phyloP scores from a whole-genome alignment of 371 early-diverging fungal genomes.

The Haplosporangium sp. region DNA sequence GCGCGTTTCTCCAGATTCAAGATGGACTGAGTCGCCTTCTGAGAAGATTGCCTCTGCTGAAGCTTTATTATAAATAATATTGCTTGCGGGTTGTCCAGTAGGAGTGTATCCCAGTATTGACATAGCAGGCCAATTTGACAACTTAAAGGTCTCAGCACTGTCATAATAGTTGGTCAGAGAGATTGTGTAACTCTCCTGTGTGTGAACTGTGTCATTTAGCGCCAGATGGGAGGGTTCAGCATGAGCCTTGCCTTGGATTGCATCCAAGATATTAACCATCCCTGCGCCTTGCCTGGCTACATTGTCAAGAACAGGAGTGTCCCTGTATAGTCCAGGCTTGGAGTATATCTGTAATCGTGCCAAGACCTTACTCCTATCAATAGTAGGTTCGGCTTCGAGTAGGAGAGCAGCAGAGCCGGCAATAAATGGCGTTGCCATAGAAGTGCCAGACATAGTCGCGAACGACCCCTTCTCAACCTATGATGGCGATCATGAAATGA shows the following conservation, averaged over 20 bases:
- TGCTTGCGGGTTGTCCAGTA: constrained; percentile 24
- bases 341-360: constrained; percentile 29
- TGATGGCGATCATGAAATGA: background rate
- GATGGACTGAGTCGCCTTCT: background rate
- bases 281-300: constrained; percentile 80
- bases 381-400: constrained; percentile 51
- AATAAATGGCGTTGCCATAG: constrained; percentile 81
- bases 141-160: constrained; percentile 59
- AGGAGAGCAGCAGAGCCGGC: constrained; percentile 78
- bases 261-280: constrained; percentile 71
- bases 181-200: constrained; percentile 60
- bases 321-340: constrained; percentile 45
- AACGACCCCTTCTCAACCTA: constrained; percentile 62
- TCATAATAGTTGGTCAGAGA: constrained; percentile 69
- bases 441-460: constrained; percentile 72
- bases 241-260: constrained; percentile 63
- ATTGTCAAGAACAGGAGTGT: constrained; percentile 51
- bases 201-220: constrained; percentile 68
- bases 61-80: constrained; percentile 12
- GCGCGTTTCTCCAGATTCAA: constrained; percentile 17
- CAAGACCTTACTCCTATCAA: constrained; percentile 18
- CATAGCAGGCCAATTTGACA: constrained; percentile 60
- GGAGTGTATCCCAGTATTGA: constrained; percentile 59
- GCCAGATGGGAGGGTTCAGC: constrained; percentile 72
- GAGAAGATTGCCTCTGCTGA: constrained; percentile 12